These are phyloP conservation scores for Beauveria scarabaeidicola DNA, from an alignment of 2,329 filamentous ascomycete species.

Conservation along the genomic window DNA sequence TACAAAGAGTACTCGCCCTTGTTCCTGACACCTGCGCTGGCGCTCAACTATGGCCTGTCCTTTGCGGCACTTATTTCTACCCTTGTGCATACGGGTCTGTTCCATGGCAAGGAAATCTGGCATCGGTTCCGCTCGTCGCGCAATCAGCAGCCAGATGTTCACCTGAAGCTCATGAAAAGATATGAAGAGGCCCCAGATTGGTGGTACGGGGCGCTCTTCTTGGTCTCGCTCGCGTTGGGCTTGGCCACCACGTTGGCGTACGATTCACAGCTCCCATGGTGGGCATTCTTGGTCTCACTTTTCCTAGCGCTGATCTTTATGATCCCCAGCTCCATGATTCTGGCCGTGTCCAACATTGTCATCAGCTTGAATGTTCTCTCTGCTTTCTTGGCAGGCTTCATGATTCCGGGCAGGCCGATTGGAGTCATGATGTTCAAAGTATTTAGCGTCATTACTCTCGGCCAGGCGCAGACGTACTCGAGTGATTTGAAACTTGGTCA, in stretches of 20 bases:
- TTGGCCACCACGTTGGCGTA: constrained; percentile 20
- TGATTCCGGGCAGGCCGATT: constrained; percentile 18
- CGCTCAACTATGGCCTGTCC: constrained; percentile 30
- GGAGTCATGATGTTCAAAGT: constrained; percentile 21
- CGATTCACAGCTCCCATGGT: constrained; percentile 21
- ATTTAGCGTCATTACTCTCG: constrained; percentile 20
- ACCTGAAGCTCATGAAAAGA: constrained; percentile 25
- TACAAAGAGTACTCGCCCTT: constrained; percentile 46
- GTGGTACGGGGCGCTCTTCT: constrained; percentile 29
- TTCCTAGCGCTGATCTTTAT: constrained; percentile 19
- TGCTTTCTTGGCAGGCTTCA: constrained; percentile 24
- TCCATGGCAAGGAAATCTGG: constrained; percentile 35
- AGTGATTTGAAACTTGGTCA: constrained; percentile 41
- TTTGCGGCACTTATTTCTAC: constrained; percentile 40
- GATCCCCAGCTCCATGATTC: constrained; percentile 21
- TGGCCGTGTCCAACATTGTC: constrained; percentile 28
- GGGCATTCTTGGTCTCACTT: constrained; percentile 22
- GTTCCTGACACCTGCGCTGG: constrained; percentile 40
- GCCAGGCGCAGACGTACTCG: constrained; percentile 37
- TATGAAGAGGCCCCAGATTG: constrained; percentile 30
- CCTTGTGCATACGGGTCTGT: constrained; percentile 28
- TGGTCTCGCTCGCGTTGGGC: constrained; percentile 25
- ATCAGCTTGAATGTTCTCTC: constrained; percentile 33
- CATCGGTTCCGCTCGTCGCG: constrained; percentile 36
- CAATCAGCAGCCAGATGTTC: constrained; percentile 31